Evolutionary conservation across 78 protist genomes (phyloP).

Genomic region (Monocercomonoides exilis): DNA sequence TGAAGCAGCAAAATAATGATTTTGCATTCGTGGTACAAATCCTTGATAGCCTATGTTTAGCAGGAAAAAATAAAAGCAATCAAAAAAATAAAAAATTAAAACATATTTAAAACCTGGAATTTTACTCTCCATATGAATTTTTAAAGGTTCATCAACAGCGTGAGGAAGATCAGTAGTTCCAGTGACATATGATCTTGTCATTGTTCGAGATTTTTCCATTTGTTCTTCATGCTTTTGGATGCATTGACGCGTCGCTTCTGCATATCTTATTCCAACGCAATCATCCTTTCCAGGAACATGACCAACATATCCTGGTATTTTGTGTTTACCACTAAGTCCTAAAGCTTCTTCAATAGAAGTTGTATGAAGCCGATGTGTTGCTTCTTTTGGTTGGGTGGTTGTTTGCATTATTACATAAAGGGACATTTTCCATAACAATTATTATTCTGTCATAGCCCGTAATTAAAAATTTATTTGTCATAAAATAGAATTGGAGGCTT

Average conservation of each 20-base stretch:
- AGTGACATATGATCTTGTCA: background rate
- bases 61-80: background rate
- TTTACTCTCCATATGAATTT: background rate
- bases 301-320: background rate
- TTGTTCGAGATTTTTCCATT: background rate
- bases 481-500: no score
- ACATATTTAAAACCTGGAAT: background rate
- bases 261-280: background rate
- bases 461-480: no score
- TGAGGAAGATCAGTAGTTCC: background rate
- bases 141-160: background rate
- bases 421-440: no score
- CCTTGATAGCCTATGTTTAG: background rate
- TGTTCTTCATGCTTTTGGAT: background rate
- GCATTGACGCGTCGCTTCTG: background rate
- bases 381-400: no score
- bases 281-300: background rate
- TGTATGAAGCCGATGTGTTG: no score
- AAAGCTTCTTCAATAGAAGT: background rate
- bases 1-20: background rate
- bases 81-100: background rate
- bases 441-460: no score
- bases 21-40: background rate
- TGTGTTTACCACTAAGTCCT: background rate
- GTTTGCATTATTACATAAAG: no score